Conservation (phyloP, 2,329 filamentous ascomycete species). For the Metarhizium guizhouense region DNA sequence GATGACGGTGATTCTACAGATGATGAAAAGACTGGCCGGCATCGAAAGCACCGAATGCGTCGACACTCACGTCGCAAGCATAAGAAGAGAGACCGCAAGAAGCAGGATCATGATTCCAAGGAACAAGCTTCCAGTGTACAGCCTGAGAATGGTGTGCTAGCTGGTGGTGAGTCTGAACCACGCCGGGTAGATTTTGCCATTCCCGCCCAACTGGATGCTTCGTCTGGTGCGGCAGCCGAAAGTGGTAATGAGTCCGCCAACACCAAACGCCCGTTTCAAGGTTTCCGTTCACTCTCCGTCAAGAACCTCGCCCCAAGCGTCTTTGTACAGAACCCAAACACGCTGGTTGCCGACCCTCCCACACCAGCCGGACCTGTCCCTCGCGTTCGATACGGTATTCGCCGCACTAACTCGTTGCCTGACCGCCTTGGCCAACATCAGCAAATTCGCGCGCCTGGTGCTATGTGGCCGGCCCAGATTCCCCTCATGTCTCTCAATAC, state of each 20-base stretch:
- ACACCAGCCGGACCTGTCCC: conserved; percentile 38
- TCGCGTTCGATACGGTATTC: conserved; percentile 54
- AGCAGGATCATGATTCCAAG: conserved; percentile 34
- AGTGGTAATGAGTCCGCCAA: conserved; percentile 14
- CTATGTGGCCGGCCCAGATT: conserved; percentile 39
- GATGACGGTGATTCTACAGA: conserved; percentile 36
- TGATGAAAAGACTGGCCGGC: conserved; percentile 30
- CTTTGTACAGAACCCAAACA: conserved; percentile 43
- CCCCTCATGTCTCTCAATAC: conserved; percentile 28
- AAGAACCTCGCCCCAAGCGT: conserved; percentile 65
- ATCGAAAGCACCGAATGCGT: conserved; percentile 24
- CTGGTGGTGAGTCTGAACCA: conserved; percentile 20
- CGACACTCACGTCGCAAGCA: conserved; percentile 25
- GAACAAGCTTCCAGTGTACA: conserved; percentile 13
- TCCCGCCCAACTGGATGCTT: conserved; percentile 14
- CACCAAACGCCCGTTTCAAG: conserved; percentile 37
- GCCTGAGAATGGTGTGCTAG: conserved; percentile 20
- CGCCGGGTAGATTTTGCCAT: conserved; percentile 52
- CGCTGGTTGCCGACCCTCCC: conserved; percentile 12
- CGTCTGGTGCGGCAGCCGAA: conserved; percentile 16
- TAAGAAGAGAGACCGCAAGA: conserved; percentile 21
- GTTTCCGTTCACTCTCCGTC: conserved; percentile 49
- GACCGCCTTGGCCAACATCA: conserved; percentile 48
- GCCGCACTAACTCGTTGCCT: conserved; percentile 66
- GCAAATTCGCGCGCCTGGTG: conserved; percentile 37